Conservation (phyloP, 192 early-diverging fungal genomes). For the Coemansia sp. region DNA sequence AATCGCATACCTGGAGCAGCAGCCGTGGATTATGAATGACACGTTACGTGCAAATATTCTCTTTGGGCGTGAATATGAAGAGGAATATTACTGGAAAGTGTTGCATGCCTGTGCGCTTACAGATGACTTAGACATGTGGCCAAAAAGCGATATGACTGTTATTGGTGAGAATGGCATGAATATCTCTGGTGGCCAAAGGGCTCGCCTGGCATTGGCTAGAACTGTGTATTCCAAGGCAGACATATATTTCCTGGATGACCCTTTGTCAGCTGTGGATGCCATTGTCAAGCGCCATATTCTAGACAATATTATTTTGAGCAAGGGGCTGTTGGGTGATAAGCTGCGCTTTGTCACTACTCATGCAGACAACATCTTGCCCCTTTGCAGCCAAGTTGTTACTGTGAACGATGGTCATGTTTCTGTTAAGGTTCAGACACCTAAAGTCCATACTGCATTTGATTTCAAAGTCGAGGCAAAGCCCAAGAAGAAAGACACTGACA, state of each 20-base stretch:
- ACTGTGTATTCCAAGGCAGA: constrained; percentile 72
- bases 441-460: constrained; percentile 18
- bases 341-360: constrained; percentile 56
- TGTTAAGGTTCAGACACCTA: constrained; percentile 52
- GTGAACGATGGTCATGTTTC: constrained; percentile 16
- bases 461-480: constrained; percentile 26
- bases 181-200: constrained; percentile 73
- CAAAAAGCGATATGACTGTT: constrained; percentile 69
- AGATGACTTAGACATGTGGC: constrained; percentile 66
- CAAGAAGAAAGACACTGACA: not conserved
- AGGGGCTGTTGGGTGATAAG: constrained; percentile 59
- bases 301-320: constrained; percentile 61
- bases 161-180: constrained; percentile 75
- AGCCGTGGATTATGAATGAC: constrained; percentile 44
- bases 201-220: constrained; percentile 68
- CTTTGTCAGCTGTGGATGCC: constrained; percentile 70
- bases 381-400: constrained; percentile 29
- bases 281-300: constrained; percentile 69
- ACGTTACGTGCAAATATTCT: constrained; percentile 82
- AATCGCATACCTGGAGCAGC: constrained; percentile 37
- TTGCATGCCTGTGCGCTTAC: constrained; percentile 66
- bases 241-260: constrained; percentile 74
- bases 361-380: constrained; percentile 35
- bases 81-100: constrained; percentile 61
- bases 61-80: constrained; percentile 71